Evolutionary conservation across 2,329 filamentous ascomycete genomes (phyloP).

Genomic region (Paraconiothyrium sp.): DNA sequence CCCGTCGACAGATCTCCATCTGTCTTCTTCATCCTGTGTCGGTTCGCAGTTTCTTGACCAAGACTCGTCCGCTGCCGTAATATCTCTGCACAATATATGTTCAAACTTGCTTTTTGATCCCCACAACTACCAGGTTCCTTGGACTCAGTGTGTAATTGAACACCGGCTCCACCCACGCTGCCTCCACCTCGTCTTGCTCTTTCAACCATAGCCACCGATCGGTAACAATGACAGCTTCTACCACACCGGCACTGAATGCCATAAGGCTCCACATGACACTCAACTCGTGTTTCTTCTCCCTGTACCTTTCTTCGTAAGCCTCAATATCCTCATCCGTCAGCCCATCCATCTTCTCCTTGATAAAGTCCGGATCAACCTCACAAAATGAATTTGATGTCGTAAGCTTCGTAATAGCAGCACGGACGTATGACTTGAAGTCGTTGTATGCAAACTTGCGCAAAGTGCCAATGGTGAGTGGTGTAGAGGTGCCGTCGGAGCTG

Average conservation of each 20-base stretch:
- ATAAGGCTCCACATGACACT: conserved; percentile 93
- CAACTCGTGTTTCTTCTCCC: conserved; percentile 78
- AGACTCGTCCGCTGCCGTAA: no score
- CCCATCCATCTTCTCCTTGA: conserved; percentile 71
- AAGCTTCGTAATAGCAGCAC: conserved; percentile 82
- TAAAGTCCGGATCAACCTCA: conserved; percentile 55
- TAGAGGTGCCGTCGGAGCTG: conserved; percentile 65
- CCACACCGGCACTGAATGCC: conserved; percentile 90
- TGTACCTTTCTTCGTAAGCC: conserved; percentile 72
- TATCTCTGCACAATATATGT: neutral
- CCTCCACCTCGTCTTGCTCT: conserved; percentile 75
- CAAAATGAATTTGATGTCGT: conserved; percentile 44
- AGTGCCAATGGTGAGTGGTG: conserved; percentile 86
- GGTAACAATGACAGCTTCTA: conserved; percentile 88
- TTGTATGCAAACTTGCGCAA: conserved; percentile 81
- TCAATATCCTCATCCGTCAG: conserved; percentile 81
- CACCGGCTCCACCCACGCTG: conserved; percentile 91
- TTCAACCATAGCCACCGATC: conserved; percentile 89
- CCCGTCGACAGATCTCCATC: no score
- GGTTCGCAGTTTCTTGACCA: neutral
- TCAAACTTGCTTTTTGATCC: conserved; percentile 71
- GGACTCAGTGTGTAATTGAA: conserved; percentile 90
- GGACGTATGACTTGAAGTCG: conserved; percentile 79
- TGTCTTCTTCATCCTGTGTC: neutral
- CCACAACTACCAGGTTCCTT: conserved; percentile 91